Base-by-base conservation (phyloP, 306 rosid genomes). In the Spatholobus suberectus region DNA sequence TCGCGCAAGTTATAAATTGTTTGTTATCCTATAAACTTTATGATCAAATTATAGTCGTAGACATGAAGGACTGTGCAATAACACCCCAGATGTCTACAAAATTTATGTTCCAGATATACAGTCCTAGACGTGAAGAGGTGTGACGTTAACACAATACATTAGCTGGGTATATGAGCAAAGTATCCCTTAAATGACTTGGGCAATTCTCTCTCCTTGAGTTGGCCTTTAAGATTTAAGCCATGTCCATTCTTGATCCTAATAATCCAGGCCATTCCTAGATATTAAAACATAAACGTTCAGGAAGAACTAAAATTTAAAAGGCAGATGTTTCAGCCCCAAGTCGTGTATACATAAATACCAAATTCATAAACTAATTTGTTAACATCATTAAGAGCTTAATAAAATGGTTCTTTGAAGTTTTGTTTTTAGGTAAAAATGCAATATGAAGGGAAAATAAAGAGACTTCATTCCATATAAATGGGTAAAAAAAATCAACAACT, bases 361-460 rank as follows among this genome's bases (percentile, higher is more conserved):
- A 57, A 38, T 58, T 38, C n/a, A 7, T 58, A 24, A 24, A 74
- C n/a, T 46, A 47, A 26, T 76, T 26, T 41, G 38, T 77, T 17
- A 29, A 77, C 13, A 77, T 44, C 20, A 41, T 62, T 62, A 17
- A 17, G 73, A 43, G 71, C 44, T 44, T 27, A 77, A 76, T 61
- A 40, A 57, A 74, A 34, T 37, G 49, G 49, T 35, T 73, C 27
- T 17, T 9, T 27, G 15, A 71, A 71, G 8, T 44, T 71, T 29
- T 46, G 21, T 35, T 71, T 46, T 14, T 43, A 46, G 27, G 29
- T 17, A 73, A 52, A 51, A 57, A 13, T 21, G 27, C 15, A 26
- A 44, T 63, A 63, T 29, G 14, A 63, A 77, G 23, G 24, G 5
- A 27, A 23, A 27, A 75, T 7, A 21, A 55, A 38, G 54, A 11